A percentile compares a stretch with the other conserved stretches of the same genome.
These are phyloP conservation scores for Dalechampia spathulata DNA, from an alignment of 441 rosid genomes.

Conservation along the genomic window DNA sequence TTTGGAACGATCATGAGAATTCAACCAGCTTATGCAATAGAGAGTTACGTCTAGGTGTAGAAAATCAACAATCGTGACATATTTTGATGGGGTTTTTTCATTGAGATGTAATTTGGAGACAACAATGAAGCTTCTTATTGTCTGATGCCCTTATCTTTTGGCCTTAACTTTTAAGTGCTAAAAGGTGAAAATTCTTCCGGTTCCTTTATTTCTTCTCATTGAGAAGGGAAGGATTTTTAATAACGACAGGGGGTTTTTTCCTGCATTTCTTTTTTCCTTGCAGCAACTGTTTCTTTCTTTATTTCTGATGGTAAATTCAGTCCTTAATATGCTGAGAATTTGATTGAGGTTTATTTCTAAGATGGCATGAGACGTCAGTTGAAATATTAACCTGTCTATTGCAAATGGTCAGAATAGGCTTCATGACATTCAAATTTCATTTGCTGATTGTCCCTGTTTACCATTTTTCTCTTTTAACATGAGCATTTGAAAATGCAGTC, in stretches of 20 bases:
- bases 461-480: neutral
- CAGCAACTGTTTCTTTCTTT: neutral
- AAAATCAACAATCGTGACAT: no score
- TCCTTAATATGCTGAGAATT: neutral
- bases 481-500: conserved; percentile 17
- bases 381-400: neutral
- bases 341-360: neutral
- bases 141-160: no score
- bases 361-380: neutral
- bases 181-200: neutral
- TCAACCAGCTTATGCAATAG: no score
- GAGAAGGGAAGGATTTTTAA: no score
- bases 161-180: neutral
- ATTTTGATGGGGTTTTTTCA: neutral
- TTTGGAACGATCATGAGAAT: no score
- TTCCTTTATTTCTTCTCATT: no score
- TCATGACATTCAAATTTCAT: neutral
- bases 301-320: neutral
- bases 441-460: neutral
- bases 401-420: neutral
- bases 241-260: no score
- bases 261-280: neutral
- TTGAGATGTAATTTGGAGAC: neutral
- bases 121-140: no score
- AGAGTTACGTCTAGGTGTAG: no score